Evolutionary conservation across 1,284 basidiomycete species (phyloP), one percentile per base, ranked within the genome.

Genomic region (Fistulinella cinereoalba): DNA sequence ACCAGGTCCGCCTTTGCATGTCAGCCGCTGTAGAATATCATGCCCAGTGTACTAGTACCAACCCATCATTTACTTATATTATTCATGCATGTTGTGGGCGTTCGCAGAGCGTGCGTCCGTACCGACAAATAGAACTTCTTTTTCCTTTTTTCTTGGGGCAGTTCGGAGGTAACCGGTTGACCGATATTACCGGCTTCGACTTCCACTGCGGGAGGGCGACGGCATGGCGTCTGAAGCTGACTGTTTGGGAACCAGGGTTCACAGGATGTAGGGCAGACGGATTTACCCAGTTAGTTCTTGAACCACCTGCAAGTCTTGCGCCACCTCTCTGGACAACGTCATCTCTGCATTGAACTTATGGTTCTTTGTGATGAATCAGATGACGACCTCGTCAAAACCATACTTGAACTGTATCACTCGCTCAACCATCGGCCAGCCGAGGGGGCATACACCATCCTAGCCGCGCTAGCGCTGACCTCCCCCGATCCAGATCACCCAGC

Each of bases 381-480:
- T 28, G 24, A 21, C 16, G 28, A 34, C 6, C 52, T 68, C 22
- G 58, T 75, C 41, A 43, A 60, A 38, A 37, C 57, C 6, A 71
- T 79, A 28, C 67, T 74, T n/a, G 58, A 64, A 18, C 55, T 67
- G 12, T 84, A 82, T 54, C 50, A 61, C 3, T 60, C 68, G 2
- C 65, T 80, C 37, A 65, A 64, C 1, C 76, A 79, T 60, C 71
- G 56, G 34, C 79, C 77, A 6, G 77, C 72, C 16, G 54, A 69
- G 22, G 67, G 68, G 4, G 76, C 85, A 50, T 84, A 75, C 62
- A 87, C 83, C 19, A 59, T 79, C 44, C 63, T 85, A 0, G 82
- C 86, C 3, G 72, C 82, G 0, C 79, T 89, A 53, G 75, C 73
- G 29, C 66, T 86, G 31, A 56, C 57, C 5, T 58, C 56, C 27